Base-by-base conservation (phyloP, 306 rosid genomes). In the Neltuma alba region DNA sequence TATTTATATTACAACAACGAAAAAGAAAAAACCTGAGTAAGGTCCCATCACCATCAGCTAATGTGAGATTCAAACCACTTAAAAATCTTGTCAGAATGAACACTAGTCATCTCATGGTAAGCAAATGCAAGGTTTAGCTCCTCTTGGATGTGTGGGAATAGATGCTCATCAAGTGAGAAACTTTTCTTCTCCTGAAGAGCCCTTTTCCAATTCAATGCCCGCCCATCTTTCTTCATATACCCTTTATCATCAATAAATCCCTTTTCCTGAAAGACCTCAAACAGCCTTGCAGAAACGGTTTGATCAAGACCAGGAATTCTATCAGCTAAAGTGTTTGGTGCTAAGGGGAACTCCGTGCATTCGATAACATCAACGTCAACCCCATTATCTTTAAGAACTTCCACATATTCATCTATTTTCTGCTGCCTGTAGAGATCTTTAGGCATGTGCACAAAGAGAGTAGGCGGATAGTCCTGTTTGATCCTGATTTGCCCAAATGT, bases 61-160 rank as follows among this genome's bases (percentile, higher is more conserved):
- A 87, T 72, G 81, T 93, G 97, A 83, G 92, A 83, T 78, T 90
- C 88, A 81, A 87, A 89, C 99, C 98, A 95, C 74, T 81, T 86
- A 57, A 89, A 84, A 60, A 95, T 91, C 64, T 85, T 82, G 60
- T 93, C 98, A 54, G 88, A 82, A 44, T 91, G 87, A 48, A 89
- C 72, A 66, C 99, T 93, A 23, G 92, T 91, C 97, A 92, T 92
- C 90, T 95, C 98, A 79, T 92, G 98, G 72, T 57, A 80, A 48
- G 96, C 93, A 80, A 84, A 95, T 76, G 99, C 99, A 79, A 93
- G 92, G 91, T 95, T 95, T 62, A 95, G 66, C 85, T 92, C 99
- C 85, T 92, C 99, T 83, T 92, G 93, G 48, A 95, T 81, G 74
- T 93, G 92, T 60, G 87, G 89, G 28, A 82, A 82, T 57, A 95